A percentile compares a stretch with the other conserved stretches of the same genome.
Evolutionary conservation across 495 filamentous ascomycete species (phyloP).

Genomic region (Penicillium simplicissimum): DNA sequence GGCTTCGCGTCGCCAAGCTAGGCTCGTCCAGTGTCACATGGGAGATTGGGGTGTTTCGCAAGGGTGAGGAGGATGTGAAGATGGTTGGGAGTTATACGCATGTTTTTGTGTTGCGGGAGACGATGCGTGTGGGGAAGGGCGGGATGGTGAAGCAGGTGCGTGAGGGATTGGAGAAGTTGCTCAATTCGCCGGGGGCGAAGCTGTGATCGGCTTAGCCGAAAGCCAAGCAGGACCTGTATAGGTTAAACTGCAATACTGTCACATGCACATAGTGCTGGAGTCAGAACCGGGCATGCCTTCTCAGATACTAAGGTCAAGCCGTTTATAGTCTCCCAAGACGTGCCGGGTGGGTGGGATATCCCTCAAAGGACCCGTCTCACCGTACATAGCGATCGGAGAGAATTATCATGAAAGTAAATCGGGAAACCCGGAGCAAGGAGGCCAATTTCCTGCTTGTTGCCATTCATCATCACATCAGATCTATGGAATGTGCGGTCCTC

Average conservation of each 20-base stretch:
- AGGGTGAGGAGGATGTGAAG: constrained; percentile 70
- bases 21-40: constrained; percentile 90
- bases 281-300: too few species aligned
- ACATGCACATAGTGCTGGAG: background rate
- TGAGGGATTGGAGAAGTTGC: constrained; percentile 48
- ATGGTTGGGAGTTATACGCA: constrained; percentile 87
- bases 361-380: background rate
- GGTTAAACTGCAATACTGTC: background rate
- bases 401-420: background rate
- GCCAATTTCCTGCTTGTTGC: background rate
- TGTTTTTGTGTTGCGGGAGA: constrained; percentile 80
- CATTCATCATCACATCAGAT: constrained; percentile 4
- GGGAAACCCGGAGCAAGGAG: background rate
- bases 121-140: constrained; percentile 57
- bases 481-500: constrained; percentile 6
- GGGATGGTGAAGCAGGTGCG: constrained; percentile 52
- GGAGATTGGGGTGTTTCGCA: constrained; percentile 85
- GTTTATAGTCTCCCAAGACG: too few species aligned
- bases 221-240: background rate
- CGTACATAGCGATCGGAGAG: background rate
- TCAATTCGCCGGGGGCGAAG: constrained; percentile 32
- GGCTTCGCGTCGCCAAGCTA: constrained; percentile 77
- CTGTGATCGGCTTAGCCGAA: constrained; percentile 18
- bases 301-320: too few species aligned
- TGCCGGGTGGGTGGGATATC: too few species aligned